Base-by-base conservation (phyloP, 306 rosid species). In the Sophora flavescens region DNA sequence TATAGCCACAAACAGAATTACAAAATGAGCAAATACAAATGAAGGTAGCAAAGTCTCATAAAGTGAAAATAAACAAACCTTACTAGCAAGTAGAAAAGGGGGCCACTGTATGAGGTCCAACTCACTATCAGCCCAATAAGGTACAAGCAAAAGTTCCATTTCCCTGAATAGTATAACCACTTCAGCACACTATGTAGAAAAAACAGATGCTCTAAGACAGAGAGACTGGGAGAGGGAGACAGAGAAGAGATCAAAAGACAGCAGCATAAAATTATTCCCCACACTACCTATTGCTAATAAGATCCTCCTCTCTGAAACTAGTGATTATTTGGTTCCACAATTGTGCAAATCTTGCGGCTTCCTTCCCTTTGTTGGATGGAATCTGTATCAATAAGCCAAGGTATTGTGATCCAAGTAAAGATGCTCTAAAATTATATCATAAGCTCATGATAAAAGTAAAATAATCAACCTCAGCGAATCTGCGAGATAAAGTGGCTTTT, bases 1-100 rank as follows among this genome's bases (percentile, higher is more conserved):
- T 30, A 35, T 63, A 66, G 80, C 67, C 82, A 66, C 64, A 42
- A 36, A 68, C 59, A 71, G 26, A 76, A 75, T 77, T 44, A 80
- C 6, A 57, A 59, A 32, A 35, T 38, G 63, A 68, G 8, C 48
- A 65, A 6, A 15, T 26, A 59, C 52, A 78, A 60, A 71, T 16
- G 48, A 51, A 63, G 38, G 76, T 42, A 16, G 44, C 18, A 78
- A 74, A 74, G 18, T 63, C 78, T 30, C 61, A 39, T 47, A 48
- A 39, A 53, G 56, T 33, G 53, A 36, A 74, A 17, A 63, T 5
- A 75, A 79, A 84, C 83, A 78, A 82, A 96, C 99, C 98, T 89
- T 96, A 93, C 99, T 96, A 61, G 99, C 99, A 83, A 96, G 99
- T 74, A 96, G 86, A 91, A 96, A 96, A 12, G 98, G 99, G 78